These are phyloP conservation scores for Coriaria nepalensis DNA, from an alignment of 306 rosid genomes.

Conservation along the genomic window DNA sequence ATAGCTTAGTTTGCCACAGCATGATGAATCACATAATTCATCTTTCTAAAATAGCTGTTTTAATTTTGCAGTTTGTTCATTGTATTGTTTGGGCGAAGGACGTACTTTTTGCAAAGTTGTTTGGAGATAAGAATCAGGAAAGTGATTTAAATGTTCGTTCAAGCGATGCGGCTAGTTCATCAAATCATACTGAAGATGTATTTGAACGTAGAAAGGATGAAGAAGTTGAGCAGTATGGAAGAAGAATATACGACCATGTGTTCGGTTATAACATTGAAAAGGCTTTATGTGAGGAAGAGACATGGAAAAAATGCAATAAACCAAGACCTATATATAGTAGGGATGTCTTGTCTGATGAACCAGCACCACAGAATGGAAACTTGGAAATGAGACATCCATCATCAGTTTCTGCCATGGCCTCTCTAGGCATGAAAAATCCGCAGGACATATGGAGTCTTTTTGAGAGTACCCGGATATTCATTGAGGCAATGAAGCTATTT, in stretches of 20 bases:
- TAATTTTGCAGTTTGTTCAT: conserved; percentile 72
- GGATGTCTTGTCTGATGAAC: conserved; percentile 50
- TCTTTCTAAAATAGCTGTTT: conserved; percentile 6
- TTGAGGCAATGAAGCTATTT: conserved; percentile 68
- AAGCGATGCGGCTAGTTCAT: conserved; percentile 71
- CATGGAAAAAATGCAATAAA: conserved; percentile 90
- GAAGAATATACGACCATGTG: conserved; percentile 85
- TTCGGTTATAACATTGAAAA: conserved; percentile 87
- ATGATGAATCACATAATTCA: neutral
- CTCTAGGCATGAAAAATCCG: conserved; percentile 91
- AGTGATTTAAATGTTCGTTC: conserved; percentile 89
- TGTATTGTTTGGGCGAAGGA: conserved; percentile 99
- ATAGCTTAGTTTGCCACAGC: too few species aligned
- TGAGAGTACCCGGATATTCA: conserved; percentile 71
- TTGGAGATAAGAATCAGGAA: conserved; percentile 87
- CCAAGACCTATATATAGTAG: conserved; percentile 73
- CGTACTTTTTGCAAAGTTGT: conserved; percentile 76
- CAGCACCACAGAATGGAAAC: conserved; percentile 58
- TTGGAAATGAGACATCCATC: conserved; percentile 34
- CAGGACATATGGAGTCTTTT: conserved; percentile 90
- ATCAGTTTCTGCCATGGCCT: conserved; percentile 72
- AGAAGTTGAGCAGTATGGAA: conserved; percentile 76
- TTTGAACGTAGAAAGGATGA: conserved; percentile 70
- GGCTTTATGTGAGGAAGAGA: conserved; percentile 84
- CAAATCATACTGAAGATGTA: conserved; percentile 58